Conservation (phyloP, 23 red algal genomes). For the Pyropia haitanensis region DNA sequence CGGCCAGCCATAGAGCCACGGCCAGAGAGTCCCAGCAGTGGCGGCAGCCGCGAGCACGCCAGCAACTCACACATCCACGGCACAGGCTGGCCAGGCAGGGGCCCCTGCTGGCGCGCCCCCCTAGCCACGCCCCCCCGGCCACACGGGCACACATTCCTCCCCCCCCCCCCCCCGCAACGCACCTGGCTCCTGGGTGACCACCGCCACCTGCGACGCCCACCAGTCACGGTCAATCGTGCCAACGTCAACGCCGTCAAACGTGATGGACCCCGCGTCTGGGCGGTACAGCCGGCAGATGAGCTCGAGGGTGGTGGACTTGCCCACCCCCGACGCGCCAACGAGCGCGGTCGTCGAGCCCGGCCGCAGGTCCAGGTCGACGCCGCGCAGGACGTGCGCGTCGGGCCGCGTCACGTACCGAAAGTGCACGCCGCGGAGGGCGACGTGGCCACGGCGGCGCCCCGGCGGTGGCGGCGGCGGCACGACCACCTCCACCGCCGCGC, state of each 20-base stretch:
- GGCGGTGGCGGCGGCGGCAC: no score
- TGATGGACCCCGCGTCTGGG: slow-evolving; percentile 35
- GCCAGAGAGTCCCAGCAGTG: no score
- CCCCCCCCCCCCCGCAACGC: no score
- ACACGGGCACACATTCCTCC: no score
- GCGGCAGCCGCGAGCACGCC: no score
- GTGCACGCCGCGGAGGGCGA: slow-evolving; percentile 47
- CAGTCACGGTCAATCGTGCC: slow-evolving; percentile 55
- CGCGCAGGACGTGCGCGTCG: slow-evolving; percentile 42
- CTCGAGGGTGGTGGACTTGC: slow-evolving; percentile 79
- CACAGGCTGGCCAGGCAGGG: no score
- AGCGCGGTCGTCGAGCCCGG: slow-evolving; percentile 74
- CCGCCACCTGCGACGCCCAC: slow-evolving; percentile 72
- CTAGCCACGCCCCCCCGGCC: no score
- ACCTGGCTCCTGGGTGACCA: slow-evolving; percentile 76
- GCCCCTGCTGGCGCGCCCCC: no score
- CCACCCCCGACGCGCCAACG: slow-evolving; percentile 72
- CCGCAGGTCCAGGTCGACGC: slow-evolving; percentile 43
- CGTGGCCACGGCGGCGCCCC: not conserved
- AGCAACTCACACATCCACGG: no score
- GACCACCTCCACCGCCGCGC: slow-evolving; percentile 11
- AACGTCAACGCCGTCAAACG: slow-evolving; percentile 52
- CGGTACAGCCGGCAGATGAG: slow-evolving; percentile 93
- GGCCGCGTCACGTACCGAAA: slow-evolving; percentile 78
- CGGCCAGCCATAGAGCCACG: no score